Base-by-base conservation (phyloP, 768 basidiomycete genomes). In the Leccinum boreale region DNA sequence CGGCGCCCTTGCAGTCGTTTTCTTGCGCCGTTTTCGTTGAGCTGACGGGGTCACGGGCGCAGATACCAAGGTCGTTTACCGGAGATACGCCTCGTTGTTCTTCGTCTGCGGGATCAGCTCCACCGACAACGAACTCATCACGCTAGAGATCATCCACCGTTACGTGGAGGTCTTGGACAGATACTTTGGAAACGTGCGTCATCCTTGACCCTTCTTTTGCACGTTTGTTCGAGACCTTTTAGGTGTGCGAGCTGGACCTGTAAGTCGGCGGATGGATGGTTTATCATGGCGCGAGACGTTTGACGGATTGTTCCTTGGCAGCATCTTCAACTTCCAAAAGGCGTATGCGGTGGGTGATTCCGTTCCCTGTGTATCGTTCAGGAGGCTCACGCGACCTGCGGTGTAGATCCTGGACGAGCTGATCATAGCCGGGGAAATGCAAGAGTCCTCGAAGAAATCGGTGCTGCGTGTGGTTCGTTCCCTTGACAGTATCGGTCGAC, bases 241-340 rank as follows among this genome's bases (percentile, higher is more conserved):
- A 91, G 90, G 90, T 92, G 28, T 91, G 89, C 76, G 96, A 98
- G 71, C 77, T 98, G 56, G 96, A 98, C 73, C 77, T 98, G 92
- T 94, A 69, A 70, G 85, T 64, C 17, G 48, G 21, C 23, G 14
- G 15, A 1, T 47, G 46, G 14, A 47, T 24, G 14, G 10, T 29
- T 47, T 7, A 53, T 28, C 28, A 9, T 57, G 8, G 2, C 17
- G n/a, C 21, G 36, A 33, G 14, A 31, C 4, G 35, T 42, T 49
- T 39, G 19, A n/a, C 39, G 53, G 56, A n/a, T 14, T 49, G 44
- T 49, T n/a, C 21, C 7, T 50, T 52, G 48, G 48, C 39, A 94
- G 92, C 53, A 96, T 98, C 64, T 98, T 97, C 83, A 97, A 97
- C 77, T 98, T 98, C 71, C 91, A 98, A 70, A 92, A 94, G 72